Evolutionary conservation across 2,329 filamentous ascomycete genomes (phyloP).

Genomic region (Monilinia fructicola): DNA sequence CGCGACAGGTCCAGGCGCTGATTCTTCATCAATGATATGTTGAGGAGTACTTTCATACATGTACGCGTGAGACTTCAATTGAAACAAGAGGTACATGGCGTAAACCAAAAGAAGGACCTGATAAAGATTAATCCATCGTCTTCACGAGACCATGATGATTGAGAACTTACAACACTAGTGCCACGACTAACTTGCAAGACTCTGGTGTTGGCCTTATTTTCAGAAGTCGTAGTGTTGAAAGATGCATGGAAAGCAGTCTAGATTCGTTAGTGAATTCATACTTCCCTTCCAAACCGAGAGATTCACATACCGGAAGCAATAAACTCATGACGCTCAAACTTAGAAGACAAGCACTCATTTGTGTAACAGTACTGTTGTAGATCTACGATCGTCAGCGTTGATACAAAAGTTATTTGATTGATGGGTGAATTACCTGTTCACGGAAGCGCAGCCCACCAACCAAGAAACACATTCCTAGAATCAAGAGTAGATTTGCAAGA

Average conservation of each 20-base stretch:
- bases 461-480: slow-evolving; percentile 89
- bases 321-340: slow-evolving; percentile 89
- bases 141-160: background rate
- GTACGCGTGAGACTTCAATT: slow-evolving; percentile 88
- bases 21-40: slow-evolving; percentile 88
- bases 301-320: slow-evolving; percentile 66
- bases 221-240: slow-evolving; percentile 54
- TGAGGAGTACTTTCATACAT: slow-evolving; percentile 92
- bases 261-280: slow-evolving; percentile 4
- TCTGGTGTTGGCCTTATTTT: slow-evolving; percentile 60
- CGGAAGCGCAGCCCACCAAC: slow-evolving; percentile 81
- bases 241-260: slow-evolving; percentile 90
- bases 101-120: slow-evolving; percentile 79
- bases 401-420: too few species aligned
- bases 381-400: slow-evolving; percentile 51
- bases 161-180: slow-evolving; percentile 71
- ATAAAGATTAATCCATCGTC: slow-evolving; percentile 20
- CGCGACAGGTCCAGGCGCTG: slow-evolving; percentile 78
- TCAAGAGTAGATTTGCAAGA: slow-evolving; percentile 81
- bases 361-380: slow-evolving; percentile 92
- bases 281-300: too few species aligned
- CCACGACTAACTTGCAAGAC: slow-evolving; percentile 85
- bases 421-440: slow-evolving; percentile 63
- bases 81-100: slow-evolving; percentile 79
- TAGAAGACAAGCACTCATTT: slow-evolving; percentile 92